Base-by-base conservation (phyloP, 2,329 filamentous ascomycete genomes). In the Colletotrichum tamarilloi region DNA sequence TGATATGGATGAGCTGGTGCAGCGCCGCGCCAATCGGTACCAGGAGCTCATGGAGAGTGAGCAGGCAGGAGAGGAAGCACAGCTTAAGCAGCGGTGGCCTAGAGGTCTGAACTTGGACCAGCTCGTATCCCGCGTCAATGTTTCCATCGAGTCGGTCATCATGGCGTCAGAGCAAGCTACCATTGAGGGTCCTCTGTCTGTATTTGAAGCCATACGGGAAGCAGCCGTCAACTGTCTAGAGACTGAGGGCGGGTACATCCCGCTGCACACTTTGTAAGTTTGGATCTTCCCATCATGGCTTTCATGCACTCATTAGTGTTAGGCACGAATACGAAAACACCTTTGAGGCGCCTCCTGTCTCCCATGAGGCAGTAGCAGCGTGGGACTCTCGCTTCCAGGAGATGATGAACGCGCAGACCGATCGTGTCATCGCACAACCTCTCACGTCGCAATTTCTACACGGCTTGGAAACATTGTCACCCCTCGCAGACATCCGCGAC, bases 251-350 rank as follows among this genome's bases (percentile, higher is more conserved):
- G 56, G 63, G 7, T 68, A 69, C 49, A 67, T 73, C 26, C 62
- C 72, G 5, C 59, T 75, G 8, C 66, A 68, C 28, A 73, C 73
- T 46, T 56, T 75, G 69, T 75, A 28, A 60, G 72, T 52, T 12
- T 30, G 14, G 8, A 12, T n/a, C 16, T 22, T 6, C n/a, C 24
- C 22, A 5, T 28, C 46, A 26, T 22, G 14, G 55, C 26, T 5
- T 22, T 7, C 19, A 16, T 22, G 14, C 7, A 53, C 55, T 72
- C 24, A 75, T 35, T 3, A 14, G 5, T 16, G 14, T 38, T 22
- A 75, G 74, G 63, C 74, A 74, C 56, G 74, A 75, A 14, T 75
- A 75, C 42, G 73, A 70, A 26, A 62, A 63, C 11, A 59, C 65
- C 9, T 75, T 75, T 28, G 74, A 75, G 26, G 68, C 73, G 4